phyloP scores from a whole-genome alignment of 805 yeast genomes.

The Geotrichum ghanense region DNA sequence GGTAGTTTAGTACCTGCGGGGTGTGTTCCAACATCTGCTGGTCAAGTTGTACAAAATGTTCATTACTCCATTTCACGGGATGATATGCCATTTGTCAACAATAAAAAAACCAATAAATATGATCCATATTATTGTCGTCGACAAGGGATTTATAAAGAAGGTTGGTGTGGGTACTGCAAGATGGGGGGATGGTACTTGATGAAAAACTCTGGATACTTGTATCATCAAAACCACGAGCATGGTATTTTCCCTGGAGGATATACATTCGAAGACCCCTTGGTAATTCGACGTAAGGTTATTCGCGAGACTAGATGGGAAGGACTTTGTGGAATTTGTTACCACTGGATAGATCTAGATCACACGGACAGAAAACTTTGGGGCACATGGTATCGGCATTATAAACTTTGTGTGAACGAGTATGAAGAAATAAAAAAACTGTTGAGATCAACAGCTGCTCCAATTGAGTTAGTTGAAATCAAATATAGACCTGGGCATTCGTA shows the following conservation, averaged over 20 bases:
- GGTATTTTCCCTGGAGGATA: slow-evolving; percentile 17
- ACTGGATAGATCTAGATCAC: slow-evolving; percentile 19
- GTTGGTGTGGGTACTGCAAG: slow-evolving; percentile 17
- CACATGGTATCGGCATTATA: slow-evolving; percentile 19
- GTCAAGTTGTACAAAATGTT: background rate
- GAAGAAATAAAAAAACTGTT: slow-evolving; percentile 15
- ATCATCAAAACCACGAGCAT: slow-evolving; percentile 19
- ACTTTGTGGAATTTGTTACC: slow-evolving; percentile 19
- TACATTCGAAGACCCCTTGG: slow-evolving; percentile 18
- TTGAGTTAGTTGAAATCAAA: slow-evolving; percentile 12
- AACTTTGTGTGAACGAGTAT: slow-evolving; percentile 17
- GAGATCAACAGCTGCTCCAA: slow-evolving; percentile 15
- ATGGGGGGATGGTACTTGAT: slow-evolving; percentile 12
- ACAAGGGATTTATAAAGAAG: slow-evolving; percentile 12
- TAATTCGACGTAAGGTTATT: slow-evolving; percentile 14
- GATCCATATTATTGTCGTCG: slow-evolving; percentile 15
- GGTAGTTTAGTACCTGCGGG: background rate
- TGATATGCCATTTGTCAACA: slow-evolving; percentile 4
- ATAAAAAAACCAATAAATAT: slow-evolving; percentile 10
- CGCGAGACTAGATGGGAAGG: slow-evolving; percentile 18
- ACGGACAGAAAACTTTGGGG: slow-evolving; percentile 15
- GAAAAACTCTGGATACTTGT: slow-evolving; percentile 17
- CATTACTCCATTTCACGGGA: slow-evolving; percentile 3
- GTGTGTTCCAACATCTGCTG: slow-evolving; percentile 5
- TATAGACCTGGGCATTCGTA: slow-evolving; percentile 7